phyloP scores from a whole-genome alignment of 2,329 filamentous ascomycete genomes.

The Arthrobotrys entomopaga region DNA sequence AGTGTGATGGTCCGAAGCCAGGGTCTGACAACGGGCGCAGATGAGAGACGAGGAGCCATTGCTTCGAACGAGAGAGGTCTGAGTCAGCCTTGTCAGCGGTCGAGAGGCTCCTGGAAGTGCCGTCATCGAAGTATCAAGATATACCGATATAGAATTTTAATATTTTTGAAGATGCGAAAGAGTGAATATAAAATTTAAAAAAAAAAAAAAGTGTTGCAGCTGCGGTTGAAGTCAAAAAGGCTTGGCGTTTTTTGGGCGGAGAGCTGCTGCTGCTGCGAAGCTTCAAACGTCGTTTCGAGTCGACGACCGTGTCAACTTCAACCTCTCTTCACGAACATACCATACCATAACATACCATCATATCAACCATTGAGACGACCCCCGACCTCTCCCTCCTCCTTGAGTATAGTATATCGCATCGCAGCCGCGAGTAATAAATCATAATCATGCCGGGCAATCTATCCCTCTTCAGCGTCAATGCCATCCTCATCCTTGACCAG shows the following conservation, averaged over 20 bases:
- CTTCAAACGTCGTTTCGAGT: too few relatives aligned
- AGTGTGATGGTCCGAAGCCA: neutral
- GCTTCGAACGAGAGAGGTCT: constrained; percentile 17
- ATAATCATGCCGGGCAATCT: constrained; percentile 67
- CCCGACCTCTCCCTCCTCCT: neutral
- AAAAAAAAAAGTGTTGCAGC: constrained; percentile 25
- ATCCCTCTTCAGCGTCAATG: constrained; percentile 71
- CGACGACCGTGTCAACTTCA: constrained; percentile 39
- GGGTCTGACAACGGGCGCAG: constrained; percentile 27
- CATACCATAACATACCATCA: neutral
- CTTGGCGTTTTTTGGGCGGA: constrained; percentile 18
- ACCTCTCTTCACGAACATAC: neutral
- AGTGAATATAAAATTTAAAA: neutral
- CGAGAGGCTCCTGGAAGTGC: constrained; percentile 35
- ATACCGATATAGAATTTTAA: too few relatives aligned
- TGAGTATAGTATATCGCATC: neutral
- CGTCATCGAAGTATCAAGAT: constrained; percentile 32
- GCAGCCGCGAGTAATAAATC: neutral
- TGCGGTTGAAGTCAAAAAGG: constrained; percentile 12
- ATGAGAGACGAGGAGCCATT: constrained; percentile 24
- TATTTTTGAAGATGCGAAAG: too few relatives aligned
- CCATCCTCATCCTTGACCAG: constrained; percentile 82
- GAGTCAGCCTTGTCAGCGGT: constrained; percentile 30
- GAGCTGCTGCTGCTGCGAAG: constrained; percentile 11
- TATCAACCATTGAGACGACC: neutral